Conservation (phyloP, 768 basidiomycete genomes). For the Rhizopogon salebrosus region DNA sequence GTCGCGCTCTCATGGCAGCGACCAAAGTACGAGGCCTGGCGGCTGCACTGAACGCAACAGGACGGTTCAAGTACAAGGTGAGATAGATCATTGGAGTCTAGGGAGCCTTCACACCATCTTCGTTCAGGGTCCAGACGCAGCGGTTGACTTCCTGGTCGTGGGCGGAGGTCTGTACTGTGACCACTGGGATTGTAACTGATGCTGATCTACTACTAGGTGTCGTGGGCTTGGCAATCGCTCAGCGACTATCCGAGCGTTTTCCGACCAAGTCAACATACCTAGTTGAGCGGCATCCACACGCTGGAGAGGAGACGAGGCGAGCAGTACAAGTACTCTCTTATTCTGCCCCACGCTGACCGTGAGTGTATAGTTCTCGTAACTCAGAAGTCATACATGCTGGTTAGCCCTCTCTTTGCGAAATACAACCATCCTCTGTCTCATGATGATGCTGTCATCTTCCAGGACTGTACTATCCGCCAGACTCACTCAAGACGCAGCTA, state of each 20-base stretch:
- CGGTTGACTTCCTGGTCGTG: constrained; percentile 80
- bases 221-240: constrained; percentile 82
- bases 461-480: constrained; percentile 82
- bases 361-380: constrained; percentile 68
- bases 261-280: constrained; percentile 70
- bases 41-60: constrained; percentile 57
- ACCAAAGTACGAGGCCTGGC: constrained; percentile 45
- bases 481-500: constrained; percentile 79
- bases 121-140: constrained; percentile 55
- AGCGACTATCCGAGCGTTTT: constrained; percentile 59
- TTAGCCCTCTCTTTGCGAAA: constrained; percentile 16
- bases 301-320: constrained; percentile 86
- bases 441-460: background rate
- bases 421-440: background rate
- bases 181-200: background rate
- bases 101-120: background rate
- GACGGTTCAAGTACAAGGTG: constrained; percentile 61
- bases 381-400: constrained; percentile 95
- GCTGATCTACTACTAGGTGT: constrained; percentile 45
- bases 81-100: background rate
- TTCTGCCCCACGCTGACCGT: background rate
- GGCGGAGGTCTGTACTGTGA: constrained; percentile 61
- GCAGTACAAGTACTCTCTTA: constrained; percentile 1
- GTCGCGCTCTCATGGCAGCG: constrained; percentile 12
- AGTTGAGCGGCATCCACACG: constrained; percentile 68